phyloP scores from a whole-genome alignment of 371 early-diverging fungal genomes.

The Mucor indicus region DNA sequence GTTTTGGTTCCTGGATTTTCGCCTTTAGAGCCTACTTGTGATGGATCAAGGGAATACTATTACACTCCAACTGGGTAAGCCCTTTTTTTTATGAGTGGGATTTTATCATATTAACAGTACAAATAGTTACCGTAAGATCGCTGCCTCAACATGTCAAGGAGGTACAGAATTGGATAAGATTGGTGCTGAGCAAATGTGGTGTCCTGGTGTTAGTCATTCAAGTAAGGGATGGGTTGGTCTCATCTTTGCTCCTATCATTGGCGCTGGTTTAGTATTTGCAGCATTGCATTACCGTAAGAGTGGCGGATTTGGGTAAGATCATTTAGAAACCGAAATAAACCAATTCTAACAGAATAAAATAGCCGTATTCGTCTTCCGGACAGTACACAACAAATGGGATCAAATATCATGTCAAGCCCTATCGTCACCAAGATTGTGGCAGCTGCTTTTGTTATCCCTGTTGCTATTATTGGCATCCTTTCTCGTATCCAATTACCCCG shows the following conservation, averaged over 20 bases:
- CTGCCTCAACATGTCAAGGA: slow-evolving; percentile 68
- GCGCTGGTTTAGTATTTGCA: slow-evolving; percentile 34
- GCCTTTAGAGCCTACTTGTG: slow-evolving; percentile 58
- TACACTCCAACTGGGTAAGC: slow-evolving; percentile 53
- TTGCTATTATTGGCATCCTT: slow-evolving; percentile 34
- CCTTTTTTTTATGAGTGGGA: not conserved
- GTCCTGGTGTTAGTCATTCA: slow-evolving; percentile 58
- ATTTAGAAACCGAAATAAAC: not conserved
- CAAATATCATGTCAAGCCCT: slow-evolving; percentile 27
- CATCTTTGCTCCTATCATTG: slow-evolving; percentile 36
- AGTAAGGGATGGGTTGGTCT: slow-evolving; percentile 31
- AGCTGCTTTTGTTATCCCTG: slow-evolving; percentile 39
- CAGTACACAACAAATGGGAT: slow-evolving; percentile 12
- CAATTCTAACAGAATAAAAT: not conserved
- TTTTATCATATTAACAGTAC: not conserved
- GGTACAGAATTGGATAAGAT: slow-evolving; percentile 52
- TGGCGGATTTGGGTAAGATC: slow-evolving; percentile 34
- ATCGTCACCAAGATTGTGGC: slow-evolving; percentile 36
- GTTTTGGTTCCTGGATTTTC: slow-evolving; percentile 58
- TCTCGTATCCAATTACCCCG: slow-evolving; percentile 39
- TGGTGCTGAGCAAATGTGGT: slow-evolving; percentile 56
- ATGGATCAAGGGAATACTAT: slow-evolving; percentile 54
- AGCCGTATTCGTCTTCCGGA: slow-evolving; percentile 46
- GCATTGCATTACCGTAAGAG: slow-evolving; percentile 34
- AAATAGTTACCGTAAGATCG: slow-evolving; percentile 73